Evolutionary conservation across 2,329 filamentous ascomycete species (phyloP).

Genomic region (Phaeosphaeriaceae sp.): DNA sequence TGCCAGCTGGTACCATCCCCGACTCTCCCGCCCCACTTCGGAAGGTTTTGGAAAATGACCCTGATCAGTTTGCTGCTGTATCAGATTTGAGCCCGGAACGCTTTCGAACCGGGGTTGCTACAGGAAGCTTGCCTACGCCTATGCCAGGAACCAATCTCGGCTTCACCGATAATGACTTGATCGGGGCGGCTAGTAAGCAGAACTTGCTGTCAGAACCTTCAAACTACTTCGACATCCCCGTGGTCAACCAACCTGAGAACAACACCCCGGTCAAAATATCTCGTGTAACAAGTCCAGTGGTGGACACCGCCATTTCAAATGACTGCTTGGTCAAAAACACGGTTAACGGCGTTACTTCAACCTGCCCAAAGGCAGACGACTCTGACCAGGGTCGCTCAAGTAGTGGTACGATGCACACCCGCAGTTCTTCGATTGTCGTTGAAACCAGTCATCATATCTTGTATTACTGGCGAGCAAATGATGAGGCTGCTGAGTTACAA

Average conservation of each 20-base stretch:
- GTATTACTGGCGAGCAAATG: too few species aligned
- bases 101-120: neutral
- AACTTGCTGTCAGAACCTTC: neutral
- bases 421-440: neutral
- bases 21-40: slow-evolving; percentile 38
- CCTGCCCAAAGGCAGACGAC: neutral
- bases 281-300: neutral
- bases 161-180: slow-evolving; percentile 13
- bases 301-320: neutral
- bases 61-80: slow-evolving; percentile 5
- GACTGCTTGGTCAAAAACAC: neutral
- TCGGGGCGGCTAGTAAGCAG: neutral
- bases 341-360: neutral
- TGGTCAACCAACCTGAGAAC: neutral
- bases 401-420: neutral
- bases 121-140: slow-evolving; percentile 24
- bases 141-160: slow-evolving; percentile 34
- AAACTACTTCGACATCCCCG: slow-evolving; percentile 17
- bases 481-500: too few species aligned
- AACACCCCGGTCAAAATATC: neutral
- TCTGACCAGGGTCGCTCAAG: neutral
- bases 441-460: too few species aligned
- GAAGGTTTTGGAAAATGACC: slow-evolving; percentile 24
- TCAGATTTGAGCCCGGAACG: slow-evolving; percentile 4
- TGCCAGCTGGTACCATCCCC: slow-evolving; percentile 35